phyloP scores from a whole-genome alignment of 768 basidiomycete species.

The Suillus occidentalis region DNA sequence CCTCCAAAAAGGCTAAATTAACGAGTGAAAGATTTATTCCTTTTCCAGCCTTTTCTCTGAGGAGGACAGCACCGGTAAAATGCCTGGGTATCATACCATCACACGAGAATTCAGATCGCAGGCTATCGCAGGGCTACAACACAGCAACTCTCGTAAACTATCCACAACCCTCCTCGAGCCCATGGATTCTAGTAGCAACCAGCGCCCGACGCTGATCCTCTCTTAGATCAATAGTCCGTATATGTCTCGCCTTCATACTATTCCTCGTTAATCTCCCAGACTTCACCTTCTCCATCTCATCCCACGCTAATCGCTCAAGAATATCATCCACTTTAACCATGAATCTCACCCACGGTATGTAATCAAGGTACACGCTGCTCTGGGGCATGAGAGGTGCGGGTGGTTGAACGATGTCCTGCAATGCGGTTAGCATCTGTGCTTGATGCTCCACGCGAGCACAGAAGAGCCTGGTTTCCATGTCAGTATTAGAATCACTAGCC shows the following conservation, averaged over 20 bases:
- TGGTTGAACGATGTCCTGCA: constrained; percentile 49
- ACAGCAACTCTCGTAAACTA: constrained; percentile 8
- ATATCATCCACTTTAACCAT: constrained; percentile 69
- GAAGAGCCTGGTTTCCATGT: constrained; percentile 23
- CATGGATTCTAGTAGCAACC: constrained; percentile 21
- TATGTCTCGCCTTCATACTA: constrained; percentile 47
- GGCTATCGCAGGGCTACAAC: constrained; percentile 6
- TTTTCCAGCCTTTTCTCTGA: constrained; percentile 8
- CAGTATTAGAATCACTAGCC: constrained; percentile 20
- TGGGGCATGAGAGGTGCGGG: constrained; percentile 44
- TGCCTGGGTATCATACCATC: constrained; percentile 6
- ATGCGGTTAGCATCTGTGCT: constrained; percentile 41
- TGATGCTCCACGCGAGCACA: constrained; percentile 47
- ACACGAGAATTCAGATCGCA: constrained; percentile 11
- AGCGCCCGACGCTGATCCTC: constrained; percentile 38
- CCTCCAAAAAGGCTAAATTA: constrained; percentile 25
- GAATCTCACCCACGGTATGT: constrained; percentile 63
- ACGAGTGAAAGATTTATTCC: constrained; percentile 10
- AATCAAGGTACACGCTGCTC: constrained; percentile 58
- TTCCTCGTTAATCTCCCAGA: constrained; percentile 55
- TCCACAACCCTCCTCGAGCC: constrained; percentile 7
- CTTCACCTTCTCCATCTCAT: constrained; percentile 28
- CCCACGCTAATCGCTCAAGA: constrained; percentile 32
- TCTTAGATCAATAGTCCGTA: constrained; percentile 42
- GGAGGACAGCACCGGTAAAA: constrained; percentile 6